A percentile compares a stretch with the other conserved stretches of the same genome.
Conservation (phyloP, 495 filamentous ascomycete species). For the Elasticomyces elasticus region DNA sequence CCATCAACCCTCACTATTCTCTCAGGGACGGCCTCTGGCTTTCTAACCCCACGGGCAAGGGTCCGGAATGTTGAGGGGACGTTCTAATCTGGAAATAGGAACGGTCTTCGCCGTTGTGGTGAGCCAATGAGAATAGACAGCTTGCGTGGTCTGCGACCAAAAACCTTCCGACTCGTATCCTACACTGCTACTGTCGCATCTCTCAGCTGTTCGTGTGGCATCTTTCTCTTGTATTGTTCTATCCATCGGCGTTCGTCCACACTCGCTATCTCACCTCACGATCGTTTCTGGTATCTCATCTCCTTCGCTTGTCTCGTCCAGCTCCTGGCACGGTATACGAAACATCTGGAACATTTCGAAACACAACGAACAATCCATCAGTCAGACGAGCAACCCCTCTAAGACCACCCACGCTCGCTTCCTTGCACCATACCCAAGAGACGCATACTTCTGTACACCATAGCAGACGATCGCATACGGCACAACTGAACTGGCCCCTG, state of each 20-base stretch:
- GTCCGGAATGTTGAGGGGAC: neutral
- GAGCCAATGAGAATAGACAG: neutral
- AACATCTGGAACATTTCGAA: neutral
- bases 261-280: neutral
- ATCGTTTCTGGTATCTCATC: neutral
- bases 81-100: neutral
- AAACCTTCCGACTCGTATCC: constrained; percentile 8
- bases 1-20: too few relatives aligned
- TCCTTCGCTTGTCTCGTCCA: neutral
- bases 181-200: constrained; percentile 3
- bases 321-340: neutral
- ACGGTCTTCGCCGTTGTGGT: neutral
- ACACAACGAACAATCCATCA: neutral
- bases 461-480: neutral
- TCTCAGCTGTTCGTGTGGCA: neutral
- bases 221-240: neutral
- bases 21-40: too few relatives aligned
- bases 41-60: neutral
- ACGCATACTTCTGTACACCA: neutral
- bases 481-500: neutral
- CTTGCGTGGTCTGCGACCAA: neutral
- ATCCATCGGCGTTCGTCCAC: neutral
- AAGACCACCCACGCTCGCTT: neutral
- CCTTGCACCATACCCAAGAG: too few relatives aligned
- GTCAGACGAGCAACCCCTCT: neutral